Conservation (phyloP, 768 basidiomycete genomes). For the Auricularia cornea region DNA sequence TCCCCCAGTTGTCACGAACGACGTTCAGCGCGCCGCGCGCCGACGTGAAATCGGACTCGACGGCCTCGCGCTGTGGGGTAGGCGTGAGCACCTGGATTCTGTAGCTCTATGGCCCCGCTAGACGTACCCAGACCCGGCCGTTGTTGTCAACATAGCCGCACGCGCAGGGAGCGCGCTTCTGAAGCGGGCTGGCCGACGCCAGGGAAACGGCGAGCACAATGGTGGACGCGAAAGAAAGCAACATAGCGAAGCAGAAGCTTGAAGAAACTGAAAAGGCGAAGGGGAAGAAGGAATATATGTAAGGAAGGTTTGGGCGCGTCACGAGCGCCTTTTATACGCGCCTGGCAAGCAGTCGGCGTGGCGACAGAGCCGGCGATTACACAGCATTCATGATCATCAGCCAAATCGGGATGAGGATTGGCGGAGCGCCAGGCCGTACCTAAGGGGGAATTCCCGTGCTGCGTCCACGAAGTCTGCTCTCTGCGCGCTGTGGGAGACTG, state of each 20-base stretch:
- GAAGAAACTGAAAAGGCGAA: too few relatives aligned
- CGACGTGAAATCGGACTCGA: slow-evolving; percentile 9
- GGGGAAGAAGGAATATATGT: too few relatives aligned
- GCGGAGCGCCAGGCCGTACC: too few relatives aligned
- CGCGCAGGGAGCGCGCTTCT: neutral
- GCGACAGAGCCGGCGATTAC: too few relatives aligned
- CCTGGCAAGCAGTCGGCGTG: too few relatives aligned
- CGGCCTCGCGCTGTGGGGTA: slow-evolving; percentile 10
- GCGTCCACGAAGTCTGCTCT: too few relatives aligned
- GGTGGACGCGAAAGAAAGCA: neutral
- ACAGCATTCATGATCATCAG: too few relatives aligned
- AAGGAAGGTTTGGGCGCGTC: too few relatives aligned
- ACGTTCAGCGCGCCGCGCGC: slow-evolving; percentile 4
- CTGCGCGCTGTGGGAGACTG: too few relatives aligned
- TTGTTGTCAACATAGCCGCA: slow-evolving; percentile 11
- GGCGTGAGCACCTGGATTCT: neutral
- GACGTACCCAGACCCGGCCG: slow-evolving; percentile 8
- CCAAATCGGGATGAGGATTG: too few relatives aligned
- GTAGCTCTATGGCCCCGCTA: neutral
- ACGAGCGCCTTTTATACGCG: too few relatives aligned
- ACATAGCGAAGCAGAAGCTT: neutral
- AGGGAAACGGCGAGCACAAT: neutral
- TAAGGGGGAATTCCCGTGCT: too few relatives aligned
- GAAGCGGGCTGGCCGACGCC: neutral
- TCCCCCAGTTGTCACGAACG: slow-evolving; percentile 1